Percentiles rank a stretch among this genome's conserved stretches.
These are phyloP conservation scores for Ephemerocybe angulata DNA, from an alignment of 768 basidiomycete genomes.

Conservation along the genomic window DNA sequence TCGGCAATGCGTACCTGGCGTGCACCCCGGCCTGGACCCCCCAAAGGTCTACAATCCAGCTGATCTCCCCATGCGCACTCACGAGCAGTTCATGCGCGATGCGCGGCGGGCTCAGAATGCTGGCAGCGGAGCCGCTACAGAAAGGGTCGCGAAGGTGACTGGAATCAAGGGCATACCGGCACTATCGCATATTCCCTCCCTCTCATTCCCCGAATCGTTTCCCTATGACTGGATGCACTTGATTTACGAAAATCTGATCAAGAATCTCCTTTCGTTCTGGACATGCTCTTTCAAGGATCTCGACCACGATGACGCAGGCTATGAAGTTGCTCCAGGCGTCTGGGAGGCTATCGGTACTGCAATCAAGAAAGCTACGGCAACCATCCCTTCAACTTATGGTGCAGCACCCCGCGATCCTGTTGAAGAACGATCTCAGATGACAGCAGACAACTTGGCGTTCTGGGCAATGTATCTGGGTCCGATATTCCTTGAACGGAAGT, in stretches of 20 bases:
- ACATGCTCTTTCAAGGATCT: conserved; percentile 29
- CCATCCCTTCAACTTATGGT: conserved; percentile 38
- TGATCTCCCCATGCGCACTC: conserved; percentile 32
- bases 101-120: conserved; percentile 23
- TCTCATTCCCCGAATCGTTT: conserved; percentile 37
- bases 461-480: conserved; percentile 12
- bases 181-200: conserved; percentile 25
- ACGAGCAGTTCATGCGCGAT: conserved; percentile 25
- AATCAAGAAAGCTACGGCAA: conserved; percentile 26
- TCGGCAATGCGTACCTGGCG: too few species aligned
- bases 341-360: conserved; percentile 40
- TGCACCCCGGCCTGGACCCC: conserved; percentile 18
- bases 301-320: conserved; percentile 25
- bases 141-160: conserved; percentile 22
- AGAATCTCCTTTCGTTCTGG: conserved; percentile 39
- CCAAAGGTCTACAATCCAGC: conserved; percentile 24
- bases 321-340: conserved; percentile 24
- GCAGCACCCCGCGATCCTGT: conserved; percentile 26
- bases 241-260: conserved; percentile 41
- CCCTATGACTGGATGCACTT: conserved; percentile 52
- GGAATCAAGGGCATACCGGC: conserved; percentile 34
- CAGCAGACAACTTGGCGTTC: conserved; percentile 12
- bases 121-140: conserved; percentile 13
- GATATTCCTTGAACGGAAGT: conserved; percentile 12
- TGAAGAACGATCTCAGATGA: neutral